These are phyloP conservation scores for Cardamine chenopodiifolia DNA, from an alignment of 345 rosid species.

Conservation along the genomic window DNA sequence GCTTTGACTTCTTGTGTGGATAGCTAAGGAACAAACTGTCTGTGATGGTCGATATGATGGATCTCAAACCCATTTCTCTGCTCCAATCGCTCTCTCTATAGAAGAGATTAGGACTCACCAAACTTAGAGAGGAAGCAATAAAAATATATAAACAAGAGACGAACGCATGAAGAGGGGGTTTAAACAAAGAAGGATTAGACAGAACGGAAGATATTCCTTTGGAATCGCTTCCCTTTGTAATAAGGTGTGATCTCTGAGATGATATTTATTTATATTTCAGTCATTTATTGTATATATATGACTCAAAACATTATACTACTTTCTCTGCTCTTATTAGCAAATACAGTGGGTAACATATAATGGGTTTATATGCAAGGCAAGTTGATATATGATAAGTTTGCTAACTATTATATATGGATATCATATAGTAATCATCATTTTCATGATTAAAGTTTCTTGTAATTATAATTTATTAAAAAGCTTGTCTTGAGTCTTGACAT, in stretches of 20 bases:
- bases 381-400: constrained; percentile 38
- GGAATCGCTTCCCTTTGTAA: constrained; percentile 55
- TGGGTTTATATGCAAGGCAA: constrained; percentile 24
- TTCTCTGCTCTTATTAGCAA: constrained; percentile 20
- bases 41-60: constrained; percentile 58
- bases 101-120: constrained; percentile 21
- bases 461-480: constrained; percentile 26
- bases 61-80: constrained; percentile 52
- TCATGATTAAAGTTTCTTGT: constrained; percentile 33
- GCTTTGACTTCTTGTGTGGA: constrained; percentile 44
- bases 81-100: constrained; percentile 26
- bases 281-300: constrained; percentile 12
- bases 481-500: constrained; percentile 30
- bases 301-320: constrained; percentile 28
- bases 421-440: constrained; percentile 20
- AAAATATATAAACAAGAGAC: constrained; percentile 41
- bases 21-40: constrained; percentile 59
- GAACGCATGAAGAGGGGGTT: constrained; percentile 30
- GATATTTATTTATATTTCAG: constrained; percentile 51
- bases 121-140: constrained; percentile 35
- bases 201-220: constrained; percentile 57
- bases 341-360: constrained; percentile 20
- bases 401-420: constrained; percentile 23
- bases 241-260: constrained; percentile 40
- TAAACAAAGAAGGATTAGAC: constrained; percentile 33